Conservation (phyloP, 495 filamentous ascomycete species). For the Penicillium manginii region DNA sequence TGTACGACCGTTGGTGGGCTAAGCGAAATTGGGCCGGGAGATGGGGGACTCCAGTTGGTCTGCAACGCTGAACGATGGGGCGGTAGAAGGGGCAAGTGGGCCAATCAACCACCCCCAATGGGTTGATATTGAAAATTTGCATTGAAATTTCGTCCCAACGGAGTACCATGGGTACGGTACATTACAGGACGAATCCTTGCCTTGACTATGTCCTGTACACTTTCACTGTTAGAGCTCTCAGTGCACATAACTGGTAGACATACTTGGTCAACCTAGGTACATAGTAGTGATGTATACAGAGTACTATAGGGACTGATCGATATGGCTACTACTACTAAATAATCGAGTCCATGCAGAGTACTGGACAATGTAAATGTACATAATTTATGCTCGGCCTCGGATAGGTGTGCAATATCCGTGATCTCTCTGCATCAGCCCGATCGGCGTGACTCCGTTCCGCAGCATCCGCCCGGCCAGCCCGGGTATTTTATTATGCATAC, state of each 20-base stretch:
- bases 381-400: slow-evolving; percentile 5
- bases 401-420: slow-evolving; percentile 24
- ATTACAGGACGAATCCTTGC: background rate
- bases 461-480: slow-evolving; percentile 32
- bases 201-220: no score
- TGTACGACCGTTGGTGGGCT: slow-evolving; percentile 29
- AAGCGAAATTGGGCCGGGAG: slow-evolving; percentile 44
- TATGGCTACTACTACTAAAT: no score
- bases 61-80: slow-evolving; percentile 26
- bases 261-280: no score
- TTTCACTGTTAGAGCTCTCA: no score
- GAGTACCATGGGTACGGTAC: slow-evolving; percentile 2
- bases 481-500: background rate
- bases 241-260: no score
- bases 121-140: slow-evolving; percentile 33
- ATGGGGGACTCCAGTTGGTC: slow-evolving; percentile 35
- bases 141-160: slow-evolving; percentile 1
- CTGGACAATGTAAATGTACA: background rate
- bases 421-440: slow-evolving; percentile 27
- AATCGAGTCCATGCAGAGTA: no score
- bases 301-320: background rate
- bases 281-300: background rate
- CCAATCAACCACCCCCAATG: slow-evolving; percentile 22
- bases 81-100: slow-evolving; percentile 3
- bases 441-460: slow-evolving; percentile 42